Conservation (phyloP, 2,329 filamentous ascomycete species). For the Sphaceloma murrayae region DNA sequence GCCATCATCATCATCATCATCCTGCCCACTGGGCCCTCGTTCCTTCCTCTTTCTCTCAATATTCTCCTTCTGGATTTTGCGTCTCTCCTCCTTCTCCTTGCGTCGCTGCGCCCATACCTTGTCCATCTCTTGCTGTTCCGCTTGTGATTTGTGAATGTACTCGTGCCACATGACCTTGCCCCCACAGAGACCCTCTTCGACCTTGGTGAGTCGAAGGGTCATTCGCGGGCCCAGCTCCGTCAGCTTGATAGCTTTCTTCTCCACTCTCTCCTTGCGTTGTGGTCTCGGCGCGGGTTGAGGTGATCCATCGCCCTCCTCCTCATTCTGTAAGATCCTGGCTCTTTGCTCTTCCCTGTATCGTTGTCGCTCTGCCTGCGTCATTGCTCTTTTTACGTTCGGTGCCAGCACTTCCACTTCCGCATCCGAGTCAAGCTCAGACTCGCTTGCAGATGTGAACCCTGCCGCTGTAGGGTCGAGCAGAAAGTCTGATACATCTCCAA, state of each 20-base stretch:
- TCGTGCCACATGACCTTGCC: constrained; percentile 98
- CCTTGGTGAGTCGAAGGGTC: constrained; percentile 82
- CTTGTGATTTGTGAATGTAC: constrained; percentile 73
- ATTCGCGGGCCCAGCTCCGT: constrained; percentile 87
- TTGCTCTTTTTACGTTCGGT: constrained; percentile 51
- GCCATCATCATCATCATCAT: constrained; percentile 37
- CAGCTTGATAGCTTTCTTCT: constrained; percentile 81
- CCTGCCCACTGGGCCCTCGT: constrained; percentile 41
- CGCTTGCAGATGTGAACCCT: constrained; percentile 86
- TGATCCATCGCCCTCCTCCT: constrained; percentile 22
- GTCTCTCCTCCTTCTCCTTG: constrained; percentile 72
- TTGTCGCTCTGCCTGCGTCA: constrained; percentile 45
- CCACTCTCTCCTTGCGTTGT: constrained; percentile 44
- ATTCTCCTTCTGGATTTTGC: constrained; percentile 77
- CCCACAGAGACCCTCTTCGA: constrained; percentile 83
- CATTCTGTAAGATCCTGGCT: constrained; percentile 15
- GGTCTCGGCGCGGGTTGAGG: constrained; percentile 32
- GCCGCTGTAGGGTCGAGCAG: constrained; percentile 70
- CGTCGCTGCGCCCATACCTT: constrained; percentile 69
- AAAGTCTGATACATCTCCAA: constrained; percentile 91
- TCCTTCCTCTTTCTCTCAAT: constrained; percentile 74
- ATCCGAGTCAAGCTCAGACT: constrained; percentile 87
- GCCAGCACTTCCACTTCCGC: constrained; percentile 80
- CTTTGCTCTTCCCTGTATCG: constrained; percentile 26
- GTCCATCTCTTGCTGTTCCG: constrained; percentile 70